Conservation (phyloP, 306 rosid genomes). For the Quercus aquifolioides region DNA sequence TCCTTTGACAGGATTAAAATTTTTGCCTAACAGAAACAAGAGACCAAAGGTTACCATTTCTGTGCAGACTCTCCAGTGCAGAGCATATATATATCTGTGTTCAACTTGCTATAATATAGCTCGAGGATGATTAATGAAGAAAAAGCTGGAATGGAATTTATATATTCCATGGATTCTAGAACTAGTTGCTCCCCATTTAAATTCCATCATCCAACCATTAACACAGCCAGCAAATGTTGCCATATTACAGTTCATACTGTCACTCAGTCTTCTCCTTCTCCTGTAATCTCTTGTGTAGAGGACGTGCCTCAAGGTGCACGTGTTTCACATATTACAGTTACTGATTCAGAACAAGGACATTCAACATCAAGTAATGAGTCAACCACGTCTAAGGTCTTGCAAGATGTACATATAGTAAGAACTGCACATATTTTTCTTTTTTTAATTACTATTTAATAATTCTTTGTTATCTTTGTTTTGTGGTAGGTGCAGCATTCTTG, state of each 20-base stretch:
- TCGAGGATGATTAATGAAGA: conserved; percentile 17
- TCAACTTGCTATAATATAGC: conserved; percentile 27
- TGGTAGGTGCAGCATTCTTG: not conserved
- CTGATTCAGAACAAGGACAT: conserved; percentile 44
- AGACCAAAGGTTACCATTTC: conserved; percentile 17
- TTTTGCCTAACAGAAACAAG: conserved; percentile 18
- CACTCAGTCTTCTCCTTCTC: conserved; percentile 53
- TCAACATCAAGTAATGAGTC: conserved; percentile 26
- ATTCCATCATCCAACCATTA: conserved; percentile 11
- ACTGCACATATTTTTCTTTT: not conserved
- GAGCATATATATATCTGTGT: not conserved
- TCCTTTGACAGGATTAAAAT: conserved; percentile 16
- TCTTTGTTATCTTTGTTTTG: not conserved
- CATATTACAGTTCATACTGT: conserved; percentile 33
- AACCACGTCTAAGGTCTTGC: conserved; percentile 37
- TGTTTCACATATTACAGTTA: conserved; percentile 47
- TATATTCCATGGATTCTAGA: conserved; percentile 23
- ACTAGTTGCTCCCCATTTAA: conserved; percentile 24
- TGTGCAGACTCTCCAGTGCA: not conserved
- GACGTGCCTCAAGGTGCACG: conserved; percentile 44
- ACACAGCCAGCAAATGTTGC: conserved; percentile 21
- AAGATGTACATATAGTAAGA: conserved; percentile 76
- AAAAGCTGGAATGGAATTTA: conserved; percentile 29
- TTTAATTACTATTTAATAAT: not conserved
- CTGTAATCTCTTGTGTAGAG: conserved; percentile 48